Conservation (phyloP, 2,329 filamentous ascomycete species). For the Pestalotiopsis sp. region DNA sequence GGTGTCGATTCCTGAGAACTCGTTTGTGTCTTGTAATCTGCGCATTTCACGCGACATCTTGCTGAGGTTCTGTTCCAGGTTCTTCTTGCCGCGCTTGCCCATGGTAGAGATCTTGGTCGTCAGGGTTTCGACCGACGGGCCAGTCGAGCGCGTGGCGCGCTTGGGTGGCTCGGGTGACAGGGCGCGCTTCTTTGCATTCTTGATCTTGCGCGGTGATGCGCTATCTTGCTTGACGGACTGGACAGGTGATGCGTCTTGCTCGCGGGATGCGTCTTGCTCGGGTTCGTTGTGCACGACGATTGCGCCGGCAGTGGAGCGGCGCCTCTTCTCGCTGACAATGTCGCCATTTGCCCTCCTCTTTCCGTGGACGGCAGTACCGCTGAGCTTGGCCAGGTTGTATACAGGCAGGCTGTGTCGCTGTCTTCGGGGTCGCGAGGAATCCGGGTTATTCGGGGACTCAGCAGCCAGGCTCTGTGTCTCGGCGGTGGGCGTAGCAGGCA, state of each 20-base stretch:
- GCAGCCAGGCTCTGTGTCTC: constrained; percentile 12
- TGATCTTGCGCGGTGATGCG: constrained; percentile 32
- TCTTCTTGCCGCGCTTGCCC: constrained; percentile 62
- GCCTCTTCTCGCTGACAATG: constrained; percentile 39
- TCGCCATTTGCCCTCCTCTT: constrained; percentile 57
- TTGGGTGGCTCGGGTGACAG: constrained; percentile 21
- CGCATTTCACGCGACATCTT: constrained; percentile 59
- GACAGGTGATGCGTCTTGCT: constrained; percentile 20
- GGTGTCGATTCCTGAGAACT: constrained; percentile 61
- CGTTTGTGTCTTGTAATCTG: constrained; percentile 63
- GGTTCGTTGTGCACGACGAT: not conserved
- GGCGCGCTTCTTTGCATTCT: constrained; percentile 34
- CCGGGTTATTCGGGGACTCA: constrained; percentile 19
- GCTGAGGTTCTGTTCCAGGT: constrained; percentile 47
- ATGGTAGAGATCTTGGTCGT: constrained; percentile 53
- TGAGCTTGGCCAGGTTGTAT: constrained; percentile 68
- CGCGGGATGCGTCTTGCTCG: constrained; percentile 16
- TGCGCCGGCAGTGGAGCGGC: constrained; percentile 46
- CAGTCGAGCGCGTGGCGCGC: constrained; percentile 45
- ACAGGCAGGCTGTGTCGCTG: constrained; percentile 57
- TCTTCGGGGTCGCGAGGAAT: constrained; percentile 54
- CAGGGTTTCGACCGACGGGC: constrained; percentile 43
- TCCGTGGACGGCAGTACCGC: constrained; percentile 63
- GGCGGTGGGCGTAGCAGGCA: constrained; percentile 1
- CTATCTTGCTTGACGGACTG: constrained; percentile 19